phyloP scores from a whole-genome alignment of 176 grass and related monocot genomes.

The Eragrostis nindensis region DNA sequence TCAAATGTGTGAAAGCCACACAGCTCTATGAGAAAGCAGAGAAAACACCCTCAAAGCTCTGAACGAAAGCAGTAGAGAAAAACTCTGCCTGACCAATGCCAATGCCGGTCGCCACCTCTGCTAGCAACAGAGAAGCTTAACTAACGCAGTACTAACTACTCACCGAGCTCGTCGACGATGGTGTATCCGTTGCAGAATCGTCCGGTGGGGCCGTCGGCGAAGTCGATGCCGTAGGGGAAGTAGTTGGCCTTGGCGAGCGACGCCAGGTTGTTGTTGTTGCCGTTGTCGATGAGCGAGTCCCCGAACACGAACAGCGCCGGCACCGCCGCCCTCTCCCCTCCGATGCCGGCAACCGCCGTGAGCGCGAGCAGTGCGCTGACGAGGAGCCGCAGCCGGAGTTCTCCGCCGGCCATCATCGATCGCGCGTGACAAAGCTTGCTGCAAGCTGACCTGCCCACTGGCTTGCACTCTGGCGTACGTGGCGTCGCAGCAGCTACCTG shows the following conservation, averaged over 20 bases:
- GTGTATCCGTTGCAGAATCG: constrained; percentile 78
- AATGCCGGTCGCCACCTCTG: no score
- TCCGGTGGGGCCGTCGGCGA: constrained; percentile 50
- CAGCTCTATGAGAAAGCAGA: no score
- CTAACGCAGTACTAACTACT: background rate
- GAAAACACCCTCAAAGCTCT: no score
- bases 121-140: no score
- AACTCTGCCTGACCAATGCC: no score
- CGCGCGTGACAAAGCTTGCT: no score
- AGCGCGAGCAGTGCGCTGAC: background rate
- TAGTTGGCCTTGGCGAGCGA: constrained; percentile 72
- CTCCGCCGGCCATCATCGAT: background rate
- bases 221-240: constrained; percentile 70
- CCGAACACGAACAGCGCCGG: constrained; percentile 76
- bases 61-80: no score
- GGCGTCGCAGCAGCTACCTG: no score
- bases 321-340: background rate
- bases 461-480: background rate
- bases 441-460: background rate
- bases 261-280: constrained; percentile 72
- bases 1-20: no score
- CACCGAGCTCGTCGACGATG: constrained; percentile 71
- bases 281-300: constrained; percentile 65
- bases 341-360: background rate
- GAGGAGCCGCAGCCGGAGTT: background rate